phyloP scores from a whole-genome alignment of 1,284 basidiomycete genomes.

The Ceratobasidium sp. region DNA sequence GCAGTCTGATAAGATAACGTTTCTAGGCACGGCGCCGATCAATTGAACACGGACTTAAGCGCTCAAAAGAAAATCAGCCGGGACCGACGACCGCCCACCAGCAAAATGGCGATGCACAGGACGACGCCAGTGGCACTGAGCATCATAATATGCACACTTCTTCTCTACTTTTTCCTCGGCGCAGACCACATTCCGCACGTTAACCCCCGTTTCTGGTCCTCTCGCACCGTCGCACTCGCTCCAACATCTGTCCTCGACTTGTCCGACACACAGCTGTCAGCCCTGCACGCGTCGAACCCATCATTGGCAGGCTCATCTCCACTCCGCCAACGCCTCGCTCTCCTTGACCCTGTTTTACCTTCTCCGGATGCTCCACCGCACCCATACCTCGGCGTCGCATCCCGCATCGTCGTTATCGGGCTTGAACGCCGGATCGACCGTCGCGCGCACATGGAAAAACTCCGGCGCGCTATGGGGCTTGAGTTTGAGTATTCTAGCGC shows the following conservation, averaged over 20 bases:
- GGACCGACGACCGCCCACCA: too few relatives aligned
- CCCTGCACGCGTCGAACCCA: constrained; percentile 1
- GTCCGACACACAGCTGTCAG: constrained; percentile 1
- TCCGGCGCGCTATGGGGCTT: constrained; percentile 45
- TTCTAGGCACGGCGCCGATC: too few relatives aligned
- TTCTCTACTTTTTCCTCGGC: constrained; percentile 8
- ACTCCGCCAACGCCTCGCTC: constrained; percentile 9
- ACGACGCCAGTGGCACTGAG: constrained; percentile 23
- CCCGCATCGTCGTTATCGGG: constrained; percentile 48
- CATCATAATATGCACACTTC: neutral
- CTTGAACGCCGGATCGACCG: constrained; percentile 47
- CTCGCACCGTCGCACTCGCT: neutral
- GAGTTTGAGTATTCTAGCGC: constrained; percentile 46
- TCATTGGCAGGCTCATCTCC: constrained; percentile 1
- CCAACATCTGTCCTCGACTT: neutral
- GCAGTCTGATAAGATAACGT: too few relatives aligned
- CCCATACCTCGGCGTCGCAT: constrained; percentile 45
- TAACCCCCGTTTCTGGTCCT: neutral
- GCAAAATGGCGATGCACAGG: neutral
- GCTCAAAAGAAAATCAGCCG: too few relatives aligned
- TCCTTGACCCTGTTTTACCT: neutral
- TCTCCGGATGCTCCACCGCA: neutral
- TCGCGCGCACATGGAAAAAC: constrained; percentile 46
- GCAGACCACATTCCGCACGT: constrained; percentile 16
- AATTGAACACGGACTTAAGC: too few relatives aligned